Percentiles rank a stretch among this genome's conserved stretches.
Evolutionary conservation across 2,329 filamentous ascomycete genomes (phyloP).

Genomic region (Endocalyx cinctus): DNA sequence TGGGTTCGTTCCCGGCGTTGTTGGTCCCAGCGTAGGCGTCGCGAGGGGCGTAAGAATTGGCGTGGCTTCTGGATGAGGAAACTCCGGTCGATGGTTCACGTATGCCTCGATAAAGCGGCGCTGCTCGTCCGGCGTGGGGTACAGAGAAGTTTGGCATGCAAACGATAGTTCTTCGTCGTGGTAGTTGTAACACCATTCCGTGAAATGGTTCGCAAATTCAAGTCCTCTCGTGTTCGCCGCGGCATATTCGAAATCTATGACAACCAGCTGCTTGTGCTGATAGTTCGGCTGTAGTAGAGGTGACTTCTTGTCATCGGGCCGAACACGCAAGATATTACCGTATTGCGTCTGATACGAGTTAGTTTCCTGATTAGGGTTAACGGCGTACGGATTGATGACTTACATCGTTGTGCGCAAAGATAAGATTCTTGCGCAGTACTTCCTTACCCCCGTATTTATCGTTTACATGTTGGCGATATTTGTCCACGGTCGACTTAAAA

Average conservation of each 20-base stretch:
- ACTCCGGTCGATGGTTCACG: constrained; percentile 72
- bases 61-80: constrained; percentile 48
- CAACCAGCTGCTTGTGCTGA: constrained; percentile 90
- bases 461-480: constrained; percentile 72
- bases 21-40: constrained; percentile 31
- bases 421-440: constrained; percentile 67
- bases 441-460: constrained; percentile 63
- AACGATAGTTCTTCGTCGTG: constrained; percentile 64
- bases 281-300: constrained; percentile 85
- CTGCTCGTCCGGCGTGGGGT: constrained; percentile 79
- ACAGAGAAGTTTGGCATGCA: constrained; percentile 63
- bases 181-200: constrained; percentile 98
- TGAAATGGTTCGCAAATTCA: constrained; percentile 97
- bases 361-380: background rate
- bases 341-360: constrained; percentile 74
- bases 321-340: constrained; percentile 83
- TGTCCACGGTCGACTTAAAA: constrained; percentile 71
- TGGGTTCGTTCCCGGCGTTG: constrained; percentile 32
- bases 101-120: constrained; percentile 82
- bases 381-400: constrained; percentile 30
- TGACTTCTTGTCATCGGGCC: constrained; percentile 67
- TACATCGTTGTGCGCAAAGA: constrained; percentile 98
- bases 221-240: constrained; percentile 80
- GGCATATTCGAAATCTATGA: constrained; percentile 98
- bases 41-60: constrained; percentile 41